Base-by-base conservation (phyloP, 345 rosid genomes). In the Brassica rapa region DNA sequence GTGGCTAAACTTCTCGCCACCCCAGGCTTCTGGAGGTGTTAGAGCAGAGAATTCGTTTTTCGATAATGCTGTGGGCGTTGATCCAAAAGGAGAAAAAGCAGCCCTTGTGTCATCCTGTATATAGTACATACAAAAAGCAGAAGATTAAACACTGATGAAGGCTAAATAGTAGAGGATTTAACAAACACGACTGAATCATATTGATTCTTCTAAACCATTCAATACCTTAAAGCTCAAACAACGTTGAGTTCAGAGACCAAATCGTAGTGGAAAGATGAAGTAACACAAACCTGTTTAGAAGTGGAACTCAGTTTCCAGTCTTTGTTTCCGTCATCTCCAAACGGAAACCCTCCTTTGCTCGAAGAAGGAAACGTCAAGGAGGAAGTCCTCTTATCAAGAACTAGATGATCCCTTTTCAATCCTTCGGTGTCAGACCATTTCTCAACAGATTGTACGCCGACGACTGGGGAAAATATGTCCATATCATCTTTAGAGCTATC, bases 11-110 rank as follows among this genome's bases (percentile, higher is more conserved):
- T 86, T 93, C 35, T 91, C 91, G 66, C 97, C 98, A 68, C 98
- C 99, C 98, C 99, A 96, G 73, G 99, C 97, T 85, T 96, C 97
- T 63, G 99, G 98, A 81, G 98, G 98, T 67, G 97, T 91, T 77
- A 88, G 82, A 37, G 97, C 87, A 65, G 93, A 66, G 43, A 88
- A 89, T 80, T 87, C 98, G 72, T 79, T 87, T 83, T 85, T 90
- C 68, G 89, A 82, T 76, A 97, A 79, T 78, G 90, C 82, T 63
- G 89, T 14, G 59, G 83, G 80, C 21, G 94, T 91, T 23, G 95
- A 77, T 49, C 80, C 92, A 77, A 83, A 72, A 62, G 80, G 9
- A 6, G 87, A 8, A 33, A 81, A 83, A 66, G 86, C 72, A 73
- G 87, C 81, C 81, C 75, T 82, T 16, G 74, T 33, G 19, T 91